phyloP scores from a whole-genome alignment of 176 grass and related monocot species.

The Phyllostachys edulis region DNA sequence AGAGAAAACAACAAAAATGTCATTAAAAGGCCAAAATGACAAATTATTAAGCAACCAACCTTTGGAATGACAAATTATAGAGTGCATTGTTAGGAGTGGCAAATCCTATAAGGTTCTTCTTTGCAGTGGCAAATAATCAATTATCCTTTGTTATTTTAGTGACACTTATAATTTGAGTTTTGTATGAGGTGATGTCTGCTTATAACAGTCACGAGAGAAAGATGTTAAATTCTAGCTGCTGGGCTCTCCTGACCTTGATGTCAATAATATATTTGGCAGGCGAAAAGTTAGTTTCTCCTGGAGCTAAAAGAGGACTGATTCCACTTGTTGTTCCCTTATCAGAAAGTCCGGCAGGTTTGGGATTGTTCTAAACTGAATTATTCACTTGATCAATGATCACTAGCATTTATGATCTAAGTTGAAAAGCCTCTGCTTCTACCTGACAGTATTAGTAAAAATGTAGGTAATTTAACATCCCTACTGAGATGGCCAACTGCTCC shows the following conservation, averaged over 20 bases:
- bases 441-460: slow-evolving; percentile 37
- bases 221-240: background rate
- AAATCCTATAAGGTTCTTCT: no score
- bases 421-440: background rate
- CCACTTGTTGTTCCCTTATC: slow-evolving; percentile 81
- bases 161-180: background rate
- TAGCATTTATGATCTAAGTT: background rate
- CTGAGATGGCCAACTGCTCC: slow-evolving; percentile 99
- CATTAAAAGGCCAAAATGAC: no score
- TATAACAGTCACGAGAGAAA: background rate
- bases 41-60: no score
- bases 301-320: slow-evolving; percentile 74
- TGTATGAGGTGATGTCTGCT: background rate
- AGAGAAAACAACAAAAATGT: no score
- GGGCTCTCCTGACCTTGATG: background rate
- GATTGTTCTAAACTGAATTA: background rate
- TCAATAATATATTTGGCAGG: slow-evolving; percentile 36
- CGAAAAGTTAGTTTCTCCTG: slow-evolving; percentile 81
- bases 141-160: background rate
- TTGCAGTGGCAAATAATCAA: no score
- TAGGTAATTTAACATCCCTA: slow-evolving; percentile 88
- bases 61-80: no score
- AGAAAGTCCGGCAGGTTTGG: slow-evolving; percentile 73
- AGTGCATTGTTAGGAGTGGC: no score
- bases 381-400: background rate